Percentiles rank a stretch among this genome's conserved stretches.
Conservation (phyloP, 23 red algal species). For the Gracilaria vermiculophylla region DNA sequence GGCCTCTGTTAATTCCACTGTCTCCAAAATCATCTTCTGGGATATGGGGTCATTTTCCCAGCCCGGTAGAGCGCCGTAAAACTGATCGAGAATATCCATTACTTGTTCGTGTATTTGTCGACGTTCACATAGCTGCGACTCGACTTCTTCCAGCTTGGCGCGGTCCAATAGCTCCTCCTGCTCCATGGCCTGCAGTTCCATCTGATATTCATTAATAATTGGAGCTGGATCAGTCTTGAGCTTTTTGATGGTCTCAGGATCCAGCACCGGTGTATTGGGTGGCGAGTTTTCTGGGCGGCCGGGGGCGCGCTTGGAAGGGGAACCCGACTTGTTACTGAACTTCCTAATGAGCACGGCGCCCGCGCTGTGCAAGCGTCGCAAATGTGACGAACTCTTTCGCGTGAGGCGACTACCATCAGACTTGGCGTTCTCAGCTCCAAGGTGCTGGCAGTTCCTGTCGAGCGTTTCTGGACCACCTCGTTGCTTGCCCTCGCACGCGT, state of each 20-base stretch:
- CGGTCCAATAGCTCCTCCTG: constrained; percentile 9
- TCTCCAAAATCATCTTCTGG: constrained; percentile 46
- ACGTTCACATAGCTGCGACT: background rate
- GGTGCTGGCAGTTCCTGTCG: background rate
- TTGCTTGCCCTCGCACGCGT: background rate
- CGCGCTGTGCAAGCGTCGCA: constrained; percentile 41
- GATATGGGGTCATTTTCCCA: constrained; percentile 61
- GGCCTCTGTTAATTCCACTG: constrained; percentile 58
- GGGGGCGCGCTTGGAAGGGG: background rate
- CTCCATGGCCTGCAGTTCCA: constrained; percentile 29
- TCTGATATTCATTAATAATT: constrained; percentile 32
- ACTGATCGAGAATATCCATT: constrained; percentile 59
- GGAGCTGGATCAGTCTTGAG: constrained; percentile 10
- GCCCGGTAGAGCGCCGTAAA: constrained; percentile 52
- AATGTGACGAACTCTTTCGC: constrained; percentile 24
- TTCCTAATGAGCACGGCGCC: constrained; percentile 45
- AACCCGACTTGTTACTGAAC: constrained; percentile 15
- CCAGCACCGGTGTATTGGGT: background rate
- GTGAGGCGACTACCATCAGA: constrained; percentile 6
- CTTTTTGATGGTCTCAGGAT: constrained; percentile 36
- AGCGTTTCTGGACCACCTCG: background rate
- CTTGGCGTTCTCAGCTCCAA: background rate
- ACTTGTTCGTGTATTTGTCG: constrained; percentile 24
- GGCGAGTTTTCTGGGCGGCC: background rate
- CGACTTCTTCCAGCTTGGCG: constrained; percentile 36